phyloP scores from a whole-genome alignment of 139 green algal species.

The Pedinophyceae sp. region DNA sequence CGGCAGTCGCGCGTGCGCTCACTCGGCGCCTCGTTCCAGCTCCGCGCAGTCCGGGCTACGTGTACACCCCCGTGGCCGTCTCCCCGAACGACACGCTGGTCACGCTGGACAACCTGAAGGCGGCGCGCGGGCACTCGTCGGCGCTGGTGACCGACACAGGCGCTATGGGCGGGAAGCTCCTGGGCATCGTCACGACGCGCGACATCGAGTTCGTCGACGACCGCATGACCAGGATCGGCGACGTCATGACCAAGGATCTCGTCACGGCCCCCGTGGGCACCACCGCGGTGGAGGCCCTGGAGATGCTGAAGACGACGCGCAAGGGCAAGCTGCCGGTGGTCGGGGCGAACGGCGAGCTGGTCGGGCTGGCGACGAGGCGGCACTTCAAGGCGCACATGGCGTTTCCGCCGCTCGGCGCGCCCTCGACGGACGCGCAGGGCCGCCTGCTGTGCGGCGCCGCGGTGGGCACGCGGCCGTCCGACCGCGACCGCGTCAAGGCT shows the following conservation, averaged over 20 bases:
- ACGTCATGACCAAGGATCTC: conserved; percentile 65
- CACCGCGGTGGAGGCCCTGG: conserved; percentile 26
- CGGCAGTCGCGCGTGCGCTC: too few species aligned
- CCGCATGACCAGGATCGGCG: conserved; percentile 29
- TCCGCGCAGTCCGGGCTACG: conserved; percentile 41
- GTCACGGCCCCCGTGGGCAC: conserved; percentile 19
- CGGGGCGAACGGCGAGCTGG: conserved; percentile 37
- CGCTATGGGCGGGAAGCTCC: conserved; percentile 49
- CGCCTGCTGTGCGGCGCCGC: conserved; percentile 66
- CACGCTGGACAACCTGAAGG: conserved; percentile 47
- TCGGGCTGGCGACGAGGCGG: conserved; percentile 45
- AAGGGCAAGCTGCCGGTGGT: conserved; percentile 45
- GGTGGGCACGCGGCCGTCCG: conserved; percentile 66
- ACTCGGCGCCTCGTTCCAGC: too few species aligned
- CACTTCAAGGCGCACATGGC: conserved; percentile 26
- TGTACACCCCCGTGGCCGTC: conserved; percentile 36
- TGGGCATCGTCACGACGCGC: conserved; percentile 62
- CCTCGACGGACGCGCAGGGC: conserved; percentile 48
- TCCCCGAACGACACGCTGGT: conserved; percentile 26
- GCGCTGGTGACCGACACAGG: conserved; percentile 74
- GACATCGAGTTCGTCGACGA: conserved; percentile 76
- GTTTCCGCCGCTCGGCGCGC: conserved; percentile 17
- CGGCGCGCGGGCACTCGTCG: not conserved
- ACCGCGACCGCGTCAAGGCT: conserved; percentile 48
- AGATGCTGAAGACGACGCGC: conserved; percentile 3